Base-by-base conservation (phyloP, 2,329 filamentous ascomycete genomes). In the Bipolaris zeicola region DNA sequence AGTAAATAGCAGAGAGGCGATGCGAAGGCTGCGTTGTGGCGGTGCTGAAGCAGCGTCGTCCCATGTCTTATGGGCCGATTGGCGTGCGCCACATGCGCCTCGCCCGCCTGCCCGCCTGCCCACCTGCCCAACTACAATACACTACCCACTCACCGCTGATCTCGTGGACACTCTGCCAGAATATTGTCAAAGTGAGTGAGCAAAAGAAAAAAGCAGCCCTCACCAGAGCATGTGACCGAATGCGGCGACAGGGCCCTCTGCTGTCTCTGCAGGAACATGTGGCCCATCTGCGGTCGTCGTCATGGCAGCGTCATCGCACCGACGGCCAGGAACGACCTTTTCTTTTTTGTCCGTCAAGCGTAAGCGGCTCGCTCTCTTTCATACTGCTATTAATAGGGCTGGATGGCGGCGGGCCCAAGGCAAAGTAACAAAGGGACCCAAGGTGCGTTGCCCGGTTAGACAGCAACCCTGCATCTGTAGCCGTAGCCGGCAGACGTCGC, bases 1-100 rank as follows among this genome's bases (percentile, higher is more conserved):
- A 61, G 59, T 56, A 62, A 62, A 60, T 57, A 62, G 36, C 63
- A 61, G 61, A 60, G 62, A 37, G 49, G 55, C 14, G 65, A 66
- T 49, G 57, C 48, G 16, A 68, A 50, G n/a, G 62, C 65, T 14
- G 64, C 61, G 38, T 16, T 37, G 38, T 13, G 31, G 20, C 39
- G 22, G 33, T 54, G 36, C 28, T 46, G 50, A 36, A 38, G 34
- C 44, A 13, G 42, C 42, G 41, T 13, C 34, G 13, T 33, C 41
- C 33, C 31, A 20, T 20, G 50, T 41, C 42, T 52, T 33, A 28
- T 28, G 26, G 26, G 26, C 26, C 26, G 26, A 10, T 7, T 28
- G 26, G 26, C 26, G 26, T 28, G 26, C 26, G 26, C 26, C 26
- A 28, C 26, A 8, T 28, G 3, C 26, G 26, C 26, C 26, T 28